Evolutionary conservation across 108 stramenopile genomes (phyloP), one percentile per base, ranked within the genome.

Genomic region (Bacterosira constricta): DNA sequence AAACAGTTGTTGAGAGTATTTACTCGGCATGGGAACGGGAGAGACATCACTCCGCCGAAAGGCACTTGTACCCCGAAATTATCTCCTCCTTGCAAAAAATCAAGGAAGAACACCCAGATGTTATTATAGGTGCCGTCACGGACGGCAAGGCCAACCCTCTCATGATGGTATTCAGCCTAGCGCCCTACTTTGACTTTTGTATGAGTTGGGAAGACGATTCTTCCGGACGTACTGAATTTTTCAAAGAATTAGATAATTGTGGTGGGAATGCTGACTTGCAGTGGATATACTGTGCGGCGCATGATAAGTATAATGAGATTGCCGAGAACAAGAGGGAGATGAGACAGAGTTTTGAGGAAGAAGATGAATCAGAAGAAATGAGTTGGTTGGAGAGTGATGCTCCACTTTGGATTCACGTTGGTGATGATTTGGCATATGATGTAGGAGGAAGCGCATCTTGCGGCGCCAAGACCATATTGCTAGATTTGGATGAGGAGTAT

Each of bases 131-230:
- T 31, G 94, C 94, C 23, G 92, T 96, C 9, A 96, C 94, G 0
- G 91, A 96, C 79, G 94, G 94, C 12, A 82, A 81, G 49, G 94
- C 91, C 59, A 93, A 96, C 68, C 94, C 94, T 0, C 51, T 82
- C 63, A 59, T 91, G 38, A 96, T 96, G 91, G 90, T 90, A 0
- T 95, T 95, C 77, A 91, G 88, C 27, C 76, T 96, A 9, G 90
- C 91, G 7, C 88, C 88, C 6, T 91, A 87, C 62, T 96, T 96
- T 73, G 92, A 93, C 64, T 96, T 96, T 66, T 90, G 89, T 56
- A 86, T 96, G 85, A 82, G 77, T 32, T 92, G 94, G 91, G 94
- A 96, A 50, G 94, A 93, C 41, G 85, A 96, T 68, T 86, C 88
- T n/a, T 86, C 81, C 13, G 85, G 88, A 23, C 73, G 90, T 17